Evolutionary conservation across 306 rosid genomes (phyloP).

Genomic region (Medicago arabica): DNA sequence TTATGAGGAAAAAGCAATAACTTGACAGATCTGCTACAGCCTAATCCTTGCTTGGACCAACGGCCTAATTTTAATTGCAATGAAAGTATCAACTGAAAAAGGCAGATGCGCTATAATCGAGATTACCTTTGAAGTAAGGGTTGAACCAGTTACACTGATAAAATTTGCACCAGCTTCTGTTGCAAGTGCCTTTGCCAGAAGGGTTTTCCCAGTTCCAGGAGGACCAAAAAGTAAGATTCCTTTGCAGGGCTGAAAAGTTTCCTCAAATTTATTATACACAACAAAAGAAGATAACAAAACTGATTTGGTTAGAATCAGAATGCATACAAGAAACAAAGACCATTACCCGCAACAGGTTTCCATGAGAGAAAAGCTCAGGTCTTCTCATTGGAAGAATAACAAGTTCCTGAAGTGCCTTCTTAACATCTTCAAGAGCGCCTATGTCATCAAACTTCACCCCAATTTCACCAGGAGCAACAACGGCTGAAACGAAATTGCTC

Average conservation of each 20-base stretch:
- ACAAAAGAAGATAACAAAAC: conserved; percentile 22
- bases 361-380: conserved; percentile 55
- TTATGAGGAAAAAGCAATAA: too few species aligned
- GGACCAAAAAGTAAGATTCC: conserved; percentile 99
- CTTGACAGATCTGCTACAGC: too few species aligned
- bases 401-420: conserved; percentile 85
- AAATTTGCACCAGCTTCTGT: conserved; percentile 98
- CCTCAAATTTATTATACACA: conserved; percentile 39
- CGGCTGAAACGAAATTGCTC: conserved; percentile 89
- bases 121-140: conserved; percentile 93
- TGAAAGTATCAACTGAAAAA: conserved; percentile 22
- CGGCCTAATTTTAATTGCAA: conserved; percentile 23
- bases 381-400: conserved; percentile 86
- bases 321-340: conserved; percentile 28
- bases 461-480: conserved; percentile 94
- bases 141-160: conserved; percentile 96
- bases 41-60: background rate
- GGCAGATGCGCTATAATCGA: conserved; percentile 1
- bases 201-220: conserved; percentile 99
- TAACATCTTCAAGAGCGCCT: conserved; percentile 97
- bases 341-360: conserved; percentile 91
- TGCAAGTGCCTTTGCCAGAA: conserved; percentile 97
- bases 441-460: conserved; percentile 95
- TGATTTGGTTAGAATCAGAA: conserved; percentile 29
- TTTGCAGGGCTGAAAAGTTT: conserved; percentile 80